These are phyloP conservation scores for Paecilomyces sp. DNA, from an alignment of 2,329 filamentous ascomycete genomes.

Conservation along the genomic window DNA sequence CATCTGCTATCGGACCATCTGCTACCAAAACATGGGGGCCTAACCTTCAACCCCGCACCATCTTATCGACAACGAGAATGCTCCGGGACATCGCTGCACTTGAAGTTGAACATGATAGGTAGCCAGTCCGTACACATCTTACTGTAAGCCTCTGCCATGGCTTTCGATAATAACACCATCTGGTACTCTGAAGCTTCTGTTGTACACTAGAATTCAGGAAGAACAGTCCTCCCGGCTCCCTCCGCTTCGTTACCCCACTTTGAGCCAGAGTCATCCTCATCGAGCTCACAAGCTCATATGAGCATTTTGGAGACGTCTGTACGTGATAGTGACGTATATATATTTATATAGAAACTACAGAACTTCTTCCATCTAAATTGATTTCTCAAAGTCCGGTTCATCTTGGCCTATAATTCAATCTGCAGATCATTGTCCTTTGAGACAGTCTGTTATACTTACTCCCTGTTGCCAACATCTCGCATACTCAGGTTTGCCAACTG, in stretches of 20 bases:
- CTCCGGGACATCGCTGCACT: neutral
- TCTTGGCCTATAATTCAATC: neutral
- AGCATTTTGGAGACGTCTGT: neutral
- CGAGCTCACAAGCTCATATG: neutral
- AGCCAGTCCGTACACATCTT: neutral
- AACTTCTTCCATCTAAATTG: neutral
- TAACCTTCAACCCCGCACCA: neutral
- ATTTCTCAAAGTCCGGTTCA: neutral
- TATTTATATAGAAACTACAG: neutral
- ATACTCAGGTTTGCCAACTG: neutral
- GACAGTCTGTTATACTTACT: neutral
- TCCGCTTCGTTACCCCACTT: neutral
- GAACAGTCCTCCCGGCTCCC: neutral
- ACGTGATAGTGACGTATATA: neutral
- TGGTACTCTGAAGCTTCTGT: neutral
- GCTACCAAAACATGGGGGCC: neutral
- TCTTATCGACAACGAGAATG: neutral
- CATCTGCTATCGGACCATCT: neutral
- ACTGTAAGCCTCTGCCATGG: neutral
- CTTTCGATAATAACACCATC: neutral
- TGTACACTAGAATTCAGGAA: neutral
- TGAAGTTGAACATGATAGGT: neutral
- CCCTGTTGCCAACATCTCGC: neutral
- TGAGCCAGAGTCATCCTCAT: neutral
- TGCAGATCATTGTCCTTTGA: neutral